These are phyloP conservation scores for Pleoardoris graminearum DNA, from an alignment of 2,329 filamentous ascomycete species.

Conservation along the genomic window DNA sequence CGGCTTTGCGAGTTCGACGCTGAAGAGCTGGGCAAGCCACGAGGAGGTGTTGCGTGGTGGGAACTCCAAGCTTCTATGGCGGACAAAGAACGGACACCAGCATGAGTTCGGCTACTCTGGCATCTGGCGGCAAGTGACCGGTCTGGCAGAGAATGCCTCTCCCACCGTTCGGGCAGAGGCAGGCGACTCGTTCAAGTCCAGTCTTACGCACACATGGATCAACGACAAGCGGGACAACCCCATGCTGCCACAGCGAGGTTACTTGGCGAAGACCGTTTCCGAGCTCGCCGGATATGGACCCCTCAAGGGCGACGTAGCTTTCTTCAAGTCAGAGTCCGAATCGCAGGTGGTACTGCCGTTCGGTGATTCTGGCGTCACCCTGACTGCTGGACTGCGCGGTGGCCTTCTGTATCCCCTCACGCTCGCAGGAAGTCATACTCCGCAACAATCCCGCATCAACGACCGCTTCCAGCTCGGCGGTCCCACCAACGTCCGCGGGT, in stretches of 20 bases:
- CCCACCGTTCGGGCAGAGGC: conserved; percentile 82
- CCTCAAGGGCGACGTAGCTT: conserved; percentile 86
- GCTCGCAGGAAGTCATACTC: conserved; percentile 58
- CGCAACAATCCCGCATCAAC: conserved; percentile 77
- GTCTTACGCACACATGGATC: conserved; percentile 78
- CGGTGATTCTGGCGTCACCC: conserved; percentile 74
- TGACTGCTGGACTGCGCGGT: conserved; percentile 79
- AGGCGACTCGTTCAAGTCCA: conserved; percentile 88
- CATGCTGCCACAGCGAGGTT: conserved; percentile 80
- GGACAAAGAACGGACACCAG: conserved; percentile 63
- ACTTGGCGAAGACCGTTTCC: conserved; percentile 74
- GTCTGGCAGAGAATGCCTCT: conserved; percentile 73
- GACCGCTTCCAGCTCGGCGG: conserved; percentile 95
- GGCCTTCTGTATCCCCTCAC: conserved; percentile 84
- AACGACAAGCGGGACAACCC: conserved; percentile 82
- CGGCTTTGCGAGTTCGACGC: conserved; percentile 77
- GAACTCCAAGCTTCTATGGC: conserved; percentile 75
- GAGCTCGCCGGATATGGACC: conserved; percentile 89
- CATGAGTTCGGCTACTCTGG: conserved; percentile 82
- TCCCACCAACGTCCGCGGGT: conserved; percentile 91
- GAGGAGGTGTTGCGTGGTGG: conserved; percentile 85
- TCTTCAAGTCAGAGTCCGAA: conserved; percentile 89
- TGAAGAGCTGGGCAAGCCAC: conserved; percentile 92
- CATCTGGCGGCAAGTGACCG: conserved; percentile 86
- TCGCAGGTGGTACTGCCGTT: conserved; percentile 75